Percentiles rank a stretch among this genome's conserved stretches.
Evolutionary conservation across 2,329 filamentous ascomycete genomes (phyloP).

Genomic region (Nemania diffusa): DNA sequence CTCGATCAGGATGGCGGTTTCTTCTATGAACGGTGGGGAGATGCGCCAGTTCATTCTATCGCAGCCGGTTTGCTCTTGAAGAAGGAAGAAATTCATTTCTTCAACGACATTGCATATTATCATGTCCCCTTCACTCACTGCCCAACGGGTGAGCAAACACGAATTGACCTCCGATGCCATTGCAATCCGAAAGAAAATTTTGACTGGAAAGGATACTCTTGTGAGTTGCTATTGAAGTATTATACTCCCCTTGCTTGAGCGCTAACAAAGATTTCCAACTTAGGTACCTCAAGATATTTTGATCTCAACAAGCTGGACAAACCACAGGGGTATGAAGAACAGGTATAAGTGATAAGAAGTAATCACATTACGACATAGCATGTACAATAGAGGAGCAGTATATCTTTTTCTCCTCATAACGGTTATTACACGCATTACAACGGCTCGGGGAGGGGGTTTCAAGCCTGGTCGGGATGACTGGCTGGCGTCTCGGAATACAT

Average conservation of each 20-base stretch:
- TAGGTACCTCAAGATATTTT: constrained; percentile 87
- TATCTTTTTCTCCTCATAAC: constrained; percentile 39
- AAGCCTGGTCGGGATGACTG: constrained; percentile 37
- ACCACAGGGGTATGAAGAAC: constrained; percentile 85
- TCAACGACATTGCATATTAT: constrained; percentile 98
- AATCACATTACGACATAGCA: constrained; percentile 25
- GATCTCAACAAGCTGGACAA: constrained; percentile 83
- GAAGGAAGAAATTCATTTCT: constrained; percentile 97
- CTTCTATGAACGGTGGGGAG: constrained; percentile 99
- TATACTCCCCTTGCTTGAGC: not conserved
- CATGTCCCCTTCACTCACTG: constrained; percentile 99
- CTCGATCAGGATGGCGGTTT: constrained; percentile 94
- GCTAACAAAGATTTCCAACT: constrained; percentile 14
- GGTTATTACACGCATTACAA: constrained; percentile 36
- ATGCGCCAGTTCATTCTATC: constrained; percentile 98
- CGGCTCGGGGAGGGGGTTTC: constrained; percentile 31
- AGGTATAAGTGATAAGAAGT: constrained; percentile 40
- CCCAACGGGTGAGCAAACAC: constrained; percentile 86
- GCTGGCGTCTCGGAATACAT: constrained; percentile 45
- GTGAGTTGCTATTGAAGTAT: constrained; percentile 63
- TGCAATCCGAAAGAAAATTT: constrained; percentile 98
- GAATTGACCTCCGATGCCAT: constrained; percentile 87
- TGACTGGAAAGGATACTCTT: constrained; percentile 99
- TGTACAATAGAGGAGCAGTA: constrained; percentile 38
- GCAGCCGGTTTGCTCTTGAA: constrained; percentile 86